These are phyloP conservation scores for Blastocystis sp. DNA, from an alignment of 352 stramenopile genomes.

Conservation along the genomic window DNA sequence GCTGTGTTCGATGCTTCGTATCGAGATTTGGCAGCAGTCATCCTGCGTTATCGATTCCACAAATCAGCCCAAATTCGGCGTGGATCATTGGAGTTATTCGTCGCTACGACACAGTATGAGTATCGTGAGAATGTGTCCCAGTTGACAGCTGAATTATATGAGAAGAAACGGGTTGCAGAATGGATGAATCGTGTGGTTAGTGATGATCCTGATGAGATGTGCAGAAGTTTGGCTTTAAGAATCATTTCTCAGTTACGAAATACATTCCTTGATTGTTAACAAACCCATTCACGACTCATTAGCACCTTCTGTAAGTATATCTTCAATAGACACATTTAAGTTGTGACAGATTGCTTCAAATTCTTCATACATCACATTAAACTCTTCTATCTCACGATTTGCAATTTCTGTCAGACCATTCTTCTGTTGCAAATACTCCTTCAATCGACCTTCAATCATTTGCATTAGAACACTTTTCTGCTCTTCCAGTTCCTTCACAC, in stretches of 20 bases:
- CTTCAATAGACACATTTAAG: background rate
- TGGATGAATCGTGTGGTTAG: background rate
- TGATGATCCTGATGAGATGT: constrained; percentile 37
- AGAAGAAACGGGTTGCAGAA: background rate
- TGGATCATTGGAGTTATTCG: background rate
- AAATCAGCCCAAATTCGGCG: background rate
- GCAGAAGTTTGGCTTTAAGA: background rate
- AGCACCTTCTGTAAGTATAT: constrained; percentile 39
- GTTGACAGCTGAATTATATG: background rate
- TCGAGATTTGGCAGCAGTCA: background rate
- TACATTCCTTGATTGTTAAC: background rate
- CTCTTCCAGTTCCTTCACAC: background rate
- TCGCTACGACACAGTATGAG: background rate
- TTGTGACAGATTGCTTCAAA: constrained; percentile 26
- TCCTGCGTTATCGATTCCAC: constrained; percentile 36
- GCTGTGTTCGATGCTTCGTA: background rate
- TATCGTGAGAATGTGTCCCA: background rate
- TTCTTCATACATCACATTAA: constrained; percentile 42
- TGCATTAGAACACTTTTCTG: background rate
- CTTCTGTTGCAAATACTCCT: constrained; percentile 34
- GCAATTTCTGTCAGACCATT: background rate
- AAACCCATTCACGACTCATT: background rate
- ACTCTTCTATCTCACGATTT: constrained; percentile 46
- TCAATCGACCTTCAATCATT: background rate
- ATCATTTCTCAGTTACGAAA: background rate